Evolutionary conservation across 768 basidiomycete species (phyloP).

Genomic region (Myochromella boudieri): DNA sequence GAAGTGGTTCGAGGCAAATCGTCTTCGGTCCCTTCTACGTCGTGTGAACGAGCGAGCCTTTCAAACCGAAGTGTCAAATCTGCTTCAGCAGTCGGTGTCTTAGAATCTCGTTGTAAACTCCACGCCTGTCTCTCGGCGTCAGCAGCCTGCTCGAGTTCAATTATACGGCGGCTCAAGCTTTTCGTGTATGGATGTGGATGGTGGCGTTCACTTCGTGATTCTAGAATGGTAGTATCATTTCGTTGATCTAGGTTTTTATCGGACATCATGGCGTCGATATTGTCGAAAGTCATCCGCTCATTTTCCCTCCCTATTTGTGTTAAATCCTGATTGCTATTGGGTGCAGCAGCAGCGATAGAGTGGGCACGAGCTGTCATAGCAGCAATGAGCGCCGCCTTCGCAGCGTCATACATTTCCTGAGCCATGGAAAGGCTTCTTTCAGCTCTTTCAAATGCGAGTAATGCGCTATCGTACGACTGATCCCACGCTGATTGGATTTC

Average conservation of each 20-base stretch:
- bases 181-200: neutral
- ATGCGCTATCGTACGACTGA: constrained; percentile 6
- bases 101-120: neutral
- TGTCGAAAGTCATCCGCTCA: too few relatives aligned
- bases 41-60: too few relatives aligned
- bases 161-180: neutral
- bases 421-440: neutral
- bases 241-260: too few relatives aligned
- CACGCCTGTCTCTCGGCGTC: constrained; percentile 9
- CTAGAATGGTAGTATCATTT: too few relatives aligned
- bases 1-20: too few relatives aligned
- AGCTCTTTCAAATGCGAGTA: constrained; percentile 6
- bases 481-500: constrained; percentile 1
- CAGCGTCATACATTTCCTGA: constrained; percentile 9
- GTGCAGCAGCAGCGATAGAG: constrained; percentile 3
- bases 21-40: too few relatives aligned
- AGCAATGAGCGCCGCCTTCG: constrained; percentile 6
- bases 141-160: constrained; percentile 10
- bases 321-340: too few relatives aligned
- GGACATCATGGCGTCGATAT: too few relatives aligned
- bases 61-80: too few relatives aligned
- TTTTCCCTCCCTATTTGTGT: too few relatives aligned
- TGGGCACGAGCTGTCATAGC: too few relatives aligned
- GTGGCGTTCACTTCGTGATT: too few relatives aligned
- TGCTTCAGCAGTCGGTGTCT: neutral